These are phyloP conservation scores for Ganoderma sp. DNA, from an alignment of 1,284 basidiomycete genomes.

Conservation along the genomic window DNA sequence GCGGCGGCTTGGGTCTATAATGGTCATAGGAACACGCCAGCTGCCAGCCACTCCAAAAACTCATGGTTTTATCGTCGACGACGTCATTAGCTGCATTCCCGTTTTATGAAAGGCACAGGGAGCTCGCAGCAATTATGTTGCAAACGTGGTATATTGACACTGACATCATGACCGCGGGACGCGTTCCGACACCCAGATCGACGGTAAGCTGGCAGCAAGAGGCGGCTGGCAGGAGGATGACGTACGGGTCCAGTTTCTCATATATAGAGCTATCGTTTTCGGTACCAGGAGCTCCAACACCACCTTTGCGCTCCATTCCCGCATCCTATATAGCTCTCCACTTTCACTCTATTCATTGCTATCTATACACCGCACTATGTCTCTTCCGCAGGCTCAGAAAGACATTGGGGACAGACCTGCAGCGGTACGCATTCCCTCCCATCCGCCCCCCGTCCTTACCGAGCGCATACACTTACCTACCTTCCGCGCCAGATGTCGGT, in stretches of 20 bases:
- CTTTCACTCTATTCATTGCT: neutral
- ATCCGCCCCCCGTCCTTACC: neutral
- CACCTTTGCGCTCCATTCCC: neutral
- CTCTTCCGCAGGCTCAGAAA: conserved; percentile 63
- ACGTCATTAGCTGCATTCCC: neutral
- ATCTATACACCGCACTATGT: conserved; percentile 49
- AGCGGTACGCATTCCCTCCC: conserved; percentile 23
- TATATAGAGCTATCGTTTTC: neutral
- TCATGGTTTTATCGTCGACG: neutral
- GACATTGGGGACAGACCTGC: conserved; percentile 64
- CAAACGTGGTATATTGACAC: neutral
- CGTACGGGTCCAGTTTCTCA: neutral
- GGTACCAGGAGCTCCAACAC: neutral
- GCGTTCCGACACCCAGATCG: neutral
- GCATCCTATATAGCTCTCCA: neutral
- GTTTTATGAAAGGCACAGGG: neutral
- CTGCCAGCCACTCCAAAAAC: neutral
- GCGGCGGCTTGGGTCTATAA: no score
- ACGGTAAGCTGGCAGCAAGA: neutral
- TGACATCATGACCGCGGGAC: neutral
- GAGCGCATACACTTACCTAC: neutral
- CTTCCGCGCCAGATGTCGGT: conserved; percentile 51
- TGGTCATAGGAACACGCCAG: neutral
- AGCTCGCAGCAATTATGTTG: neutral
- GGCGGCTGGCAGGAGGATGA: conserved; percentile 4